Base-by-base conservation (phyloP, 106 monocot genomes). In the Posidonia australis region DNA sequence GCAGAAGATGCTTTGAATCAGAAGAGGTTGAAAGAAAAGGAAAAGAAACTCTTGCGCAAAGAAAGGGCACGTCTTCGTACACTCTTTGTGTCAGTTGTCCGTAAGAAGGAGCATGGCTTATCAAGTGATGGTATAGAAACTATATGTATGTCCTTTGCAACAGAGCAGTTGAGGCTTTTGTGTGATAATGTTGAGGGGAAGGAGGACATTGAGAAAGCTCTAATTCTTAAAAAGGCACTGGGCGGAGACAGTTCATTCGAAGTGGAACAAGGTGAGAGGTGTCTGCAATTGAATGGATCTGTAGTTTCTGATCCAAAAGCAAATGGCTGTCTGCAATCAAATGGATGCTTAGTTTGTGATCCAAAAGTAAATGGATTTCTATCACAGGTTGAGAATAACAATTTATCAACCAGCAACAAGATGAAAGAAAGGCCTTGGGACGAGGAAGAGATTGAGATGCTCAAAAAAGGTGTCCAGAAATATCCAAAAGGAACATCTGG, bases 401-500 rank as follows among this genome's bases (percentile, higher is more conserved):
- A 57, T 14, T 13, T 62, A 16, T 60, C 83, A 62, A 57, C 47
- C 44, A 74, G 41, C 25, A 75, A 69, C 32, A 81, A 86, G 76
- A 93, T 85, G 74, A 93, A 93, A 58, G 89, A 86, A 65, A 85
- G 51, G 67, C 89, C 86, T 1, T 93, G 93, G 93, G 79, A 65
- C 17, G 86, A 86, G 66, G 93, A 93, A 57, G 93, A 93, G 73
- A 81, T 93, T 20, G 93, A 86, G 49, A 75, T 93, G 83, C 72
- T 93, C 49, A 86, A 83, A 61, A 93, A 93, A 65, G 86, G 83
- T 7, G 75, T 93, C 63, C 81, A 77, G 31, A 93, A 93, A 56
- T 93, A 93, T 54, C 93, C 86, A 3, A 93, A 93, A 70, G 93
- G 93, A 31, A 93, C 93, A 46, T 89, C 89, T 5, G 46, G 86